A percentile compares a stretch with the other conserved stretches of the same genome.
Evolutionary conservation across 2,329 filamentous ascomycete genomes (phyloP).

Genomic region (Botrytis aclada): DNA sequence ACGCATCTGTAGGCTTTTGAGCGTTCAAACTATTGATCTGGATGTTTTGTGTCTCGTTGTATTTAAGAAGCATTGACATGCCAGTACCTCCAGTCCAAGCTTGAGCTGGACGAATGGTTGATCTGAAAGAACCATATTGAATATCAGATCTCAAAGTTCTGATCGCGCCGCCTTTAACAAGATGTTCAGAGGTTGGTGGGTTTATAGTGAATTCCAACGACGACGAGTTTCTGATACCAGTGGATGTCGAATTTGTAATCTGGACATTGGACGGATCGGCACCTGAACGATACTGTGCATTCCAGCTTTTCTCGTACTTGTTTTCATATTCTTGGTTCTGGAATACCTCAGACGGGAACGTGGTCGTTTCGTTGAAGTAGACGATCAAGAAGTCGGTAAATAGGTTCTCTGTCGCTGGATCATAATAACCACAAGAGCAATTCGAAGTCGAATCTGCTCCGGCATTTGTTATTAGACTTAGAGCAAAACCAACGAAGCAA

Average conservation of each 20-base stretch:
- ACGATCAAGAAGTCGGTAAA: conserved; percentile 48
- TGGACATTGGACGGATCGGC: conserved; percentile 40
- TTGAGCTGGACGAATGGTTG: conserved; percentile 42
- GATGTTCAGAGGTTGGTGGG: conserved; percentile 15
- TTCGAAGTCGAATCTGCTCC: conserved; percentile 25
- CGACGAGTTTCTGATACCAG: neutral
- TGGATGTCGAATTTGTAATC: conserved; percentile 9
- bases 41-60: conserved; percentile 45
- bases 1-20: conserved; percentile 40
- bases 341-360: conserved; percentile 38
- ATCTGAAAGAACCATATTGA: conserved; percentile 47
- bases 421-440: conserved; percentile 48
- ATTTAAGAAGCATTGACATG: conserved; percentile 45
- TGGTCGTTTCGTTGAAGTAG: conserved; percentile 49
- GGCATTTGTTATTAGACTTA: neutral
- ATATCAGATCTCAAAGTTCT: conserved; percentile 46
- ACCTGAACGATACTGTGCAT: conserved; percentile 44
- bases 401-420: conserved; percentile 39
- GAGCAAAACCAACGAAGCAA: neutral
- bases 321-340: conserved; percentile 42
- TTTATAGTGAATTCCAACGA: conserved; percentile 18
- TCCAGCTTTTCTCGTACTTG: conserved; percentile 47
- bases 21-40: conserved; percentile 47
- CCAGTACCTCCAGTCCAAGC: conserved; percentile 41
- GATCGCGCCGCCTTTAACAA: conserved; percentile 45